These are phyloP conservation scores for Chlorophyllum brunneum DNA, from an alignment of 768 basidiomycete genomes.

Conservation along the genomic window DNA sequence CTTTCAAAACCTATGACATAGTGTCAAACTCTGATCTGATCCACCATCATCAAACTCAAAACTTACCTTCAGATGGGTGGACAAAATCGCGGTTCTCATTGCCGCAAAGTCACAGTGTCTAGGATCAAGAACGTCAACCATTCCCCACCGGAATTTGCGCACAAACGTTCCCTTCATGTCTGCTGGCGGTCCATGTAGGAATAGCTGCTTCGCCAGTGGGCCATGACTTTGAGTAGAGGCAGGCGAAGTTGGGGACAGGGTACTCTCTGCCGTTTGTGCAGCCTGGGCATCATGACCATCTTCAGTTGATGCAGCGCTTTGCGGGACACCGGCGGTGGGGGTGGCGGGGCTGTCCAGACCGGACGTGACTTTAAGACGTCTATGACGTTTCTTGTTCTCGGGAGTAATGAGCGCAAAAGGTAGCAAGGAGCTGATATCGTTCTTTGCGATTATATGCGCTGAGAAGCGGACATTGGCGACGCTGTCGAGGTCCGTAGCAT, in stretches of 20 bases:
- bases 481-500: constrained; percentile 60
- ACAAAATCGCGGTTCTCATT: constrained; percentile 77
- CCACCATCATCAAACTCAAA: not conserved
- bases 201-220: constrained; percentile 29
- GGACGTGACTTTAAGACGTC: constrained; percentile 27
- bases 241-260: constrained; percentile 30
- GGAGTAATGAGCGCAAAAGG: constrained; percentile 83
- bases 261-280: constrained; percentile 21
- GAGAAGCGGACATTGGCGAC: constrained; percentile 77
- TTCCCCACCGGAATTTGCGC: constrained; percentile 85
- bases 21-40: not conserved
- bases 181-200: constrained; percentile 55
- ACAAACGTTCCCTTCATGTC: constrained; percentile 73
- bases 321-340: constrained; percentile 16
- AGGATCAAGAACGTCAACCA: constrained; percentile 81
- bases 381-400: constrained; percentile 44
- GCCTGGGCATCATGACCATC: constrained; percentile 30
- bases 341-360: constrained; percentile 26
- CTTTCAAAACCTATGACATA: constrained; percentile 65
- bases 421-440: constrained; percentile 52
- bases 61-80: constrained; percentile 80
- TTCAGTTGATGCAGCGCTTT: constrained; percentile 33
- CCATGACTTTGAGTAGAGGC: constrained; percentile 29
- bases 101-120: constrained; percentile 86
- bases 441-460: constrained; percentile 60